Evolutionary conservation across 148 eudicot species (phyloP).

Genomic region (Camellia granthamiana): DNA sequence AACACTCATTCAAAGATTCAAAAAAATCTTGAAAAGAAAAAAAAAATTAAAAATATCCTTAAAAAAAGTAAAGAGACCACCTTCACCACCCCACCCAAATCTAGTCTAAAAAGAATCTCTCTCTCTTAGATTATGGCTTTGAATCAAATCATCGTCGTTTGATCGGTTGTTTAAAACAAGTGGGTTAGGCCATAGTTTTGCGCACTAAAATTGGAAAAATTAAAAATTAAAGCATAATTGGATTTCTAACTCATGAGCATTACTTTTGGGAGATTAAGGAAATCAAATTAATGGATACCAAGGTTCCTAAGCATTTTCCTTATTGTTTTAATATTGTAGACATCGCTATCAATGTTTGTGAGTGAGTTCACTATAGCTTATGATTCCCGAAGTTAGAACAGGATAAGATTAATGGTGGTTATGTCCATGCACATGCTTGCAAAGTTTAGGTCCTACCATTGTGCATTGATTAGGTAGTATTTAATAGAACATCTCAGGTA

Average conservation of each 20-base stretch:
- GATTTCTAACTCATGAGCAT: background rate
- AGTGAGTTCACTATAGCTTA: background rate
- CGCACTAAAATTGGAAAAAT: background rate
- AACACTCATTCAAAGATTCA: background rate
- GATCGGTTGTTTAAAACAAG: background rate
- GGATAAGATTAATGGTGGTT: background rate
- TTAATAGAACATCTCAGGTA: too few relatives aligned
- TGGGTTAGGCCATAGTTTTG: background rate
- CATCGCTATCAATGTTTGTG: too few relatives aligned
- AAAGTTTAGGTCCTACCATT: too few relatives aligned
- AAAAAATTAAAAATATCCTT: too few relatives aligned
- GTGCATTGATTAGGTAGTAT: too few relatives aligned
- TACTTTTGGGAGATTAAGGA: background rate
- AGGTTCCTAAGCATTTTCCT: background rate
- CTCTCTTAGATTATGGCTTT: background rate
- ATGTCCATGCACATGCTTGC: too few relatives aligned
- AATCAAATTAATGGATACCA: background rate
- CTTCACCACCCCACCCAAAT: background rate
- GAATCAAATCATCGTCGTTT: background rate
- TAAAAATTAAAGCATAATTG: background rate
- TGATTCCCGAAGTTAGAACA: background rate
- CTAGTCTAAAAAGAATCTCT: constrained; percentile 4
- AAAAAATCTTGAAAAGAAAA: background rate
- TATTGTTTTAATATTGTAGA: background rate
- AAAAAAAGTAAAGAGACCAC: background rate